Evolutionary conservation across 345 rosid species (phyloP), one percentile per base, ranked within the genome.

Genomic region (Arabis hirsuta): DNA sequence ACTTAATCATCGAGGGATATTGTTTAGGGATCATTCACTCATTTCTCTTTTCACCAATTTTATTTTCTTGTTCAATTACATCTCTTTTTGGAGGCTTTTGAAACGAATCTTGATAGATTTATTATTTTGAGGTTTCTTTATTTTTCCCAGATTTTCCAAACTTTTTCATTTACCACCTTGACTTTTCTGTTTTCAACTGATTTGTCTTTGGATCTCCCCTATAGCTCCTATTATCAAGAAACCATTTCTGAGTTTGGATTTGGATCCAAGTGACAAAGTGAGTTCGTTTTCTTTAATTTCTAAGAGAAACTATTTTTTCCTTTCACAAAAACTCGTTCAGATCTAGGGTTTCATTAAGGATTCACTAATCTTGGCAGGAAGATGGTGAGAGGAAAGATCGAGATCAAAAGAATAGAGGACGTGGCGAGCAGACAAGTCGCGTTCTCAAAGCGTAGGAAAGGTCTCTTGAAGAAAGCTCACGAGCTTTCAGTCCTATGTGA

Each of bases 381-480:
- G 57, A 69, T 69, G 89, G 84, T 76, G 79, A 80, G 87, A 63
- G 85, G 89, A 13, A 85, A 82, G 73, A 53, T 80, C 54, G 50
- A 85, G 69, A 77, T 85, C 74, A 83, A 58, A 70, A 75, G 71
- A 71, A 85, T 85, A 32, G 89, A 85, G 78, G 81, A 82, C 62
- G 43, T 54, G 11, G 62, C 82, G 7, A 82, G 85, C 79, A 67
- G 87, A 59, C 89, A 83, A 74, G 89, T 82, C 69, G 80, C 87
- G 6, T 85, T 85, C 66, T 81, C 83, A 3, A 85, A 85, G 71
- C 78, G 89, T 29, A 78, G 82, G 72, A 83, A 45, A 20, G 89
- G 89, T 52, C 74, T 85, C 41, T 19, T 85, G 66, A 85, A 85
- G 85, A 85, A 85, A 58, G 87, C 89, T 62, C 60, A 47, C 46